Evolutionary conservation across 139 green algal species (phyloP).

Genomic region (Dunaliella primolecta): DNA sequence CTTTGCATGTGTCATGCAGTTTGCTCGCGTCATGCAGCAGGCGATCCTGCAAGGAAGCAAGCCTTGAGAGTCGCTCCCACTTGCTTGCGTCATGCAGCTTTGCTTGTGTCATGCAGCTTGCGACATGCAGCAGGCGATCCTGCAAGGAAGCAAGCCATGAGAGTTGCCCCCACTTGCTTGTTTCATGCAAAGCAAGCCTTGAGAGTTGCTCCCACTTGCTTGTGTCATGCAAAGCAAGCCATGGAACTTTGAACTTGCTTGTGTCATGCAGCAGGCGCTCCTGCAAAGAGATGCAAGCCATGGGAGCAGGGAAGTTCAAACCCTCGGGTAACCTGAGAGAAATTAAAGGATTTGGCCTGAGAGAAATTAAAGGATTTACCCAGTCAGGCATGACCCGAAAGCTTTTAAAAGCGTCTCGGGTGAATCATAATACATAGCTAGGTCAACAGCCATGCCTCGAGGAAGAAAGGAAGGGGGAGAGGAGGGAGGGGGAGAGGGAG

Average conservation of each 20-base stretch:
- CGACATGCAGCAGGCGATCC: conserved; percentile 38
- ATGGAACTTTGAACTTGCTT: conserved; percentile 36
- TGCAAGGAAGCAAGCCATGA: conserved; percentile 23
- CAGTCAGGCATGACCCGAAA: no score
- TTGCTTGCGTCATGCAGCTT: conserved; percentile 11
- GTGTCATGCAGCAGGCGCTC: conserved; percentile 44
- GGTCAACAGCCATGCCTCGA: no score
- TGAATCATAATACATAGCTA: no score
- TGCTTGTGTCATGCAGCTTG: not conserved
- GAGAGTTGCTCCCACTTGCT: conserved; percentile 44
- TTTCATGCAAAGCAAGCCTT: no score
- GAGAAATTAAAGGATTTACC: no score
- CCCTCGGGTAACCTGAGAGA: no score
- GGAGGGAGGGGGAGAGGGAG: no score
- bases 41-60: conserved; percentile 32
- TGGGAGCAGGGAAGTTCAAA: no score
- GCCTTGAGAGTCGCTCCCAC: conserved; percentile 43
- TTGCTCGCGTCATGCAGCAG: conserved; percentile 27
- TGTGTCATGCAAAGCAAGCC: conserved; percentile 20
- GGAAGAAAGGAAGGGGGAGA: no score
- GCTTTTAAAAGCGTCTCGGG: no score
- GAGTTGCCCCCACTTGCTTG: conserved; percentile 40
- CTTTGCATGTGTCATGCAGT: not conserved
- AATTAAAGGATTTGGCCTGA: no score
- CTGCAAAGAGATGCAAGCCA: conserved; percentile 19